These are phyloP conservation scores for Melanopsichium pennsylvanicum DNA, from an alignment of 1,284 basidiomycete genomes.

Conservation along the genomic window DNA sequence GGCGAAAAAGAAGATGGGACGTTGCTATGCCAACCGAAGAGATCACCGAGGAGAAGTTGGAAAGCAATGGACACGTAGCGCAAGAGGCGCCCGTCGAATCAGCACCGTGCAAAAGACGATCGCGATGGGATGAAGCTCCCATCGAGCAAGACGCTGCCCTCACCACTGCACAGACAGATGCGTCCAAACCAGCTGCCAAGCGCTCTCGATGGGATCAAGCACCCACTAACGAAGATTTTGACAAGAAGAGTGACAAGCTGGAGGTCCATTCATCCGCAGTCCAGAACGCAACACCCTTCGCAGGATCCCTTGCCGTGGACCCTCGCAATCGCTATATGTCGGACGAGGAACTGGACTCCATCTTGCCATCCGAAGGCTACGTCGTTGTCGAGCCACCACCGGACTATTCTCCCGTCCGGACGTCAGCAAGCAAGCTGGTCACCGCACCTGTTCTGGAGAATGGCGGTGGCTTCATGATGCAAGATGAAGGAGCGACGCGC, in stretches of 20 bases:
- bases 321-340: slow-evolving; percentile 92
- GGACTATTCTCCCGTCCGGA: slow-evolving; percentile 85
- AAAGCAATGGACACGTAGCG: slow-evolving; percentile 6
- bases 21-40: slow-evolving; percentile 72
- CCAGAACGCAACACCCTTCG: slow-evolving; percentile 7
- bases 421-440: slow-evolving; percentile 78
- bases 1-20: slow-evolving; percentile 88
- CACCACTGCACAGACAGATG: slow-evolving; percentile 71
- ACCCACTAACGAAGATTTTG: slow-evolving; percentile 65
- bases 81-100: slow-evolving; percentile 21
- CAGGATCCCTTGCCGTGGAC: slow-evolving; percentile 68
- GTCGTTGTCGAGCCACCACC: slow-evolving; percentile 90
- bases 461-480: slow-evolving; percentile 88
- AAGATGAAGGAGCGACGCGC: slow-evolving; percentile 88
- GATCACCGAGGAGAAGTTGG: slow-evolving; percentile 68
- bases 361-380: slow-evolving; percentile 89
- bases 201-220: slow-evolving; percentile 97
- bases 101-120: slow-evolving; percentile 85
- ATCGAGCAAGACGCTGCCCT: slow-evolving; percentile 68
- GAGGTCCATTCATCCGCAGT: background rate
- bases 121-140: slow-evolving; percentile 87
- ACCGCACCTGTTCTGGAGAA: slow-evolving; percentile 70
- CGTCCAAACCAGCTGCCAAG: slow-evolving; percentile 68
- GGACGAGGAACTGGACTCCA: slow-evolving; percentile 91
- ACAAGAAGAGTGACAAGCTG: background rate